Base-by-base conservation (phyloP, 805 yeast species). In the Naumovozyma baii region DNA sequence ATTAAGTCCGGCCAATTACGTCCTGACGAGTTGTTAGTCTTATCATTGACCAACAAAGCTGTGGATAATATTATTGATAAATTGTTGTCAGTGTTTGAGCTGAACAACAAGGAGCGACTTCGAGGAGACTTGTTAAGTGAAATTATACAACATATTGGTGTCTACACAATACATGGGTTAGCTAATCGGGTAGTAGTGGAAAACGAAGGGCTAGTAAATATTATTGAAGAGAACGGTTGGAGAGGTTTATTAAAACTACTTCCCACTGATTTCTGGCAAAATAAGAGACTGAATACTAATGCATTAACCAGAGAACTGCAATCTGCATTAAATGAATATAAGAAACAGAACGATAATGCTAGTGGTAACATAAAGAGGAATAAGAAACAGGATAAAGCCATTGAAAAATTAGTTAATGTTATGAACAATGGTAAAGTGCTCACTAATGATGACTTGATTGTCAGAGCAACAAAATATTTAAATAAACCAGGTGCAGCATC, bases 1-100 rank as follows among this genome's bases (percentile, higher is more conserved):
- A 50, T 80, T 3, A 44, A 54, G 1, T 42, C 61, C 10, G 57
- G 57, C 2, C 44, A 43, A 5, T 49, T 74, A 1, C 42, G 54
- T 2, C 84, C 87, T 0, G 55, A 64, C 2, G 76, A 78, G 38
- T 70, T 83, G 3, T 52, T 81, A 28, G 76, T 80, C 2, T 62
- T 82, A 3, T 76, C 84, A 12, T 66, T 82, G 69, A 80, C 90
- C 0, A 82, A 80, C 48, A 66, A 80, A 39, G 76, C 87, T 0
- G 86, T 81, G 1, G 70, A 69, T 26, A 74, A 60, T 40, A 67
- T 64, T 31, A 62, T 53, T 34, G 42, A 32, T 29, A 70, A 56
- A 42, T 64, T 64, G 25, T 34, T 31, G 12, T 48, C 31, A 2
- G 50, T 51, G 0, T 44, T 74, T 17, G 72, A 72, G 1, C 51